Evolutionary conservation across 805 yeast species (phyloP).

Genomic region (Kurtzmaniella cleridarum): DNA sequence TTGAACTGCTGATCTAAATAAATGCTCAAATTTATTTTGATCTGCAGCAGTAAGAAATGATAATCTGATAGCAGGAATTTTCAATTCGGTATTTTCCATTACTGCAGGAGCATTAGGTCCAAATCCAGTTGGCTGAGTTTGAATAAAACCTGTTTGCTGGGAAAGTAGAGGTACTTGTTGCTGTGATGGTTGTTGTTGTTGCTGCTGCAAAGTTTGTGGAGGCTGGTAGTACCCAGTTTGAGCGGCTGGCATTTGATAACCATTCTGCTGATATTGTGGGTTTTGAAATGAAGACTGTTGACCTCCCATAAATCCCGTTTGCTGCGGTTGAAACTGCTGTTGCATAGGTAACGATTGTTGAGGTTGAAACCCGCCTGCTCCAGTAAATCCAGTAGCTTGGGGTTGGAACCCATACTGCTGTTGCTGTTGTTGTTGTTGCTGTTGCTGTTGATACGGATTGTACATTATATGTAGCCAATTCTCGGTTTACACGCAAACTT

Average conservation of each 20-base stretch:
- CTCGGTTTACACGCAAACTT: too few species aligned
- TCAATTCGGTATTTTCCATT: conserved; percentile 51
- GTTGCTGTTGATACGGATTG: conserved; percentile 37
- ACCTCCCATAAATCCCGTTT: conserved; percentile 27
- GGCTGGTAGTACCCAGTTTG: conserved; percentile 39
- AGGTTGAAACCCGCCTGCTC: conserved; percentile 17
- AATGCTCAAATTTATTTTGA: conserved; percentile 79
- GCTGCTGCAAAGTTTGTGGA: conserved; percentile 24
- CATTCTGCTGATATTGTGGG: conserved; percentile 30
- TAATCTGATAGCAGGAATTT: conserved; percentile 70
- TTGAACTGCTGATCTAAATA: conserved; percentile 75
- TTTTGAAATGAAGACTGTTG: conserved; percentile 20
- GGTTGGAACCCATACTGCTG: conserved; percentile 15
- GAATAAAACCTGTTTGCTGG: conserved; percentile 33
- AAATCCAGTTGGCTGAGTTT: conserved; percentile 45
- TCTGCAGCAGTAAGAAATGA: conserved; percentile 82
- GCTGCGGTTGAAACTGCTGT: conserved; percentile 28
- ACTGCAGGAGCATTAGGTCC: conserved; percentile 34
- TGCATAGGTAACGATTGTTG: conserved; percentile 18
- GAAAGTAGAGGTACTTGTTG: conserved; percentile 19
- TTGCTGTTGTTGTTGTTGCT: conserved; percentile 18
- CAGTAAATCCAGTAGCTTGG: conserved; percentile 8
- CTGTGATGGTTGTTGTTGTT: conserved; percentile 19
- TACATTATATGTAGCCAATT: conserved; percentile 20
- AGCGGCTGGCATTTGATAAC: conserved; percentile 4